Evolutionary conservation across 108 stramenopile species (phyloP).

Genomic region (Cyclotella baltica): DNA sequence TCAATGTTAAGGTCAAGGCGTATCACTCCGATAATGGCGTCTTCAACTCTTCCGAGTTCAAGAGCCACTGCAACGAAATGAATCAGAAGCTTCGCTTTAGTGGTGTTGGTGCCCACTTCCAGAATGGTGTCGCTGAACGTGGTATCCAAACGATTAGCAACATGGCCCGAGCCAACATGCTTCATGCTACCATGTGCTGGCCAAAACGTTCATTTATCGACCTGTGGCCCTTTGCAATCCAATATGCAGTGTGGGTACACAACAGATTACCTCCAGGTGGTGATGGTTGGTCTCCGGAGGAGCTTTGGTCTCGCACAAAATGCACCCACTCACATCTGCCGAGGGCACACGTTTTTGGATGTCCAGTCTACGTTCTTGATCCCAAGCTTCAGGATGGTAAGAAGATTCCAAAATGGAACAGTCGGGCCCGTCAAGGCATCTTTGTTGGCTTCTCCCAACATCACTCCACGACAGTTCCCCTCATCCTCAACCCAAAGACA

Average conservation of each 20-base stretch:
- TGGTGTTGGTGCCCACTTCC: slow-evolving; percentile 36
- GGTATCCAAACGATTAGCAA: slow-evolving; percentile 39
- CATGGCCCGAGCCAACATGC: slow-evolving; percentile 51
- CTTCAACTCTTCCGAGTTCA: background rate
- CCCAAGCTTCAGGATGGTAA: slow-evolving; percentile 48
- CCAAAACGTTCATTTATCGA: slow-evolving; percentile 1
- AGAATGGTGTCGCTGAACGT: slow-evolving; percentile 53
- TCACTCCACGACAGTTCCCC: too few species aligned
- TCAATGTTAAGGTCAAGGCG: too few species aligned
- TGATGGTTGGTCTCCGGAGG: slow-evolving; percentile 22
- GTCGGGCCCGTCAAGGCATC: too few species aligned
- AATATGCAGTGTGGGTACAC: slow-evolving; percentile 44
- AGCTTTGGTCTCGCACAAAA: slow-evolving; percentile 5
- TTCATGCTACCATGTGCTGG: slow-evolving; percentile 55
- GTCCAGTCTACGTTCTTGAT: slow-evolving; percentile 54
- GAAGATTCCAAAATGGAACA: slow-evolving; percentile 56
- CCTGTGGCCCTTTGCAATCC: slow-evolving; percentile 62
- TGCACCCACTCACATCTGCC: slow-evolving; percentile 8
- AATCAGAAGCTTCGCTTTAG: slow-evolving; percentile 30
- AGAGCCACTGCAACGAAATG: background rate
- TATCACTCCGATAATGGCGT: too few species aligned
- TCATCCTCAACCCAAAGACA: too few species aligned
- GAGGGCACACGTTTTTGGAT: slow-evolving; percentile 52
- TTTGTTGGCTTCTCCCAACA: too few species aligned
- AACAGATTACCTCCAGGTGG: slow-evolving; percentile 43